phyloP scores from a whole-genome alignment of 768 basidiomycete genomes.

The Rhizopogon vesiculosus region DNA sequence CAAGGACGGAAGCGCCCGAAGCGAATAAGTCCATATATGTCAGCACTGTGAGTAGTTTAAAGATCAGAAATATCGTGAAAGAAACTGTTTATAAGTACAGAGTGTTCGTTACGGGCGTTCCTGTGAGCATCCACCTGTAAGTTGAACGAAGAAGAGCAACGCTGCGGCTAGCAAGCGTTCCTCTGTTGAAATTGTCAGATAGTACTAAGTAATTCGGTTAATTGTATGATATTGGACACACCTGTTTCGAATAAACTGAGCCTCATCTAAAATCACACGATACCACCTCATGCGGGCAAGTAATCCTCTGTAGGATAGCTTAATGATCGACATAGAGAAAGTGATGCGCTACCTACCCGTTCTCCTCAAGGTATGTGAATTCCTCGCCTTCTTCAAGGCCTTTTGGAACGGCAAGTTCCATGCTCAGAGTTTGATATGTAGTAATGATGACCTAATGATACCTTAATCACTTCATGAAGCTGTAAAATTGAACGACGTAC shows the following conservation, averaged over 20 bases:
- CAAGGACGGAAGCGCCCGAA: constrained; percentile 67
- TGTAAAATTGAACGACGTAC: constrained; percentile 25
- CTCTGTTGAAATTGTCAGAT: constrained; percentile 23
- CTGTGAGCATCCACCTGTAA: constrained; percentile 78
- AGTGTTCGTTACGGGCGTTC: constrained; percentile 71
- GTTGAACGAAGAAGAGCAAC: constrained; percentile 57
- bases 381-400: constrained; percentile 45
- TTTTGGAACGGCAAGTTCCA: constrained; percentile 51
- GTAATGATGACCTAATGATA: constrained; percentile 60
- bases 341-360: constrained; percentile 40
- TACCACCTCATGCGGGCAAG: constrained; percentile 61
- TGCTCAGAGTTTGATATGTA: constrained; percentile 68
- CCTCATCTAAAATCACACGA: constrained; percentile 74
- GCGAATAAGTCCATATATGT: constrained; percentile 66
- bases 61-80: background rate
- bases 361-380: constrained; percentile 37
- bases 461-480: background rate
- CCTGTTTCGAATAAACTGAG: constrained; percentile 72
- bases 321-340: background rate
- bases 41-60: constrained; percentile 36
- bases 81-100: constrained; percentile 33
- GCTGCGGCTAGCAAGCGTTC: constrained; percentile 53
- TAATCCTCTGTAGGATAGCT: constrained; percentile 40
- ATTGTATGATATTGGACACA: constrained; percentile 11
- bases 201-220: background rate